Conservation (phyloP, 2,329 filamentous ascomycete species). For the Beauveria sp. region DNA sequence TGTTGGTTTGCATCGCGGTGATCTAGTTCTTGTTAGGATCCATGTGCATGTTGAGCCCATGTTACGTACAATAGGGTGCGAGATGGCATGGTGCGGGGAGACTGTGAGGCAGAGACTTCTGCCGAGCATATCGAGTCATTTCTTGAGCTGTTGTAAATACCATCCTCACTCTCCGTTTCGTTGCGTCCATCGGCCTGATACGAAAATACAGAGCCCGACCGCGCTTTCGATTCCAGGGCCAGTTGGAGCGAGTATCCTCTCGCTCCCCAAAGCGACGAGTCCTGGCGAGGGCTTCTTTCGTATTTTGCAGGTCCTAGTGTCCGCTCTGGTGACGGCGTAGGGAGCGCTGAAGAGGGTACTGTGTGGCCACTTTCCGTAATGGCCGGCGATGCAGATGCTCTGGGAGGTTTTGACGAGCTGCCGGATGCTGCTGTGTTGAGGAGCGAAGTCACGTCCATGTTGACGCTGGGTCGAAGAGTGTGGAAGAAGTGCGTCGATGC, state of each 20-base stretch:
- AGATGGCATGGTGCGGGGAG: not conserved
- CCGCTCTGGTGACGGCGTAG: constrained; percentile 12
- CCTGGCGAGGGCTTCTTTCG: not conserved
- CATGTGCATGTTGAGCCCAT: not conserved
- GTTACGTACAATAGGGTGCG: constrained; percentile 1
- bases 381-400: constrained; percentile 6
- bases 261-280: not conserved
- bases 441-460: constrained; percentile 12
- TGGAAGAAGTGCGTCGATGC: not conserved
- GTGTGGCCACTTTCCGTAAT: constrained; percentile 11
- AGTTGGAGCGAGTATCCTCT: constrained; percentile 2
- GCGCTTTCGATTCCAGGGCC: not conserved
- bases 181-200: not conserved
- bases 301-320: constrained; percentile 3
- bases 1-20: not conserved
- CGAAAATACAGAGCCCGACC: not conserved
- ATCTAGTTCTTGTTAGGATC: not conserved
- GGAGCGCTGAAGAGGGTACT: constrained; percentile 9
- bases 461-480: not conserved
- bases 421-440: constrained; percentile 7
- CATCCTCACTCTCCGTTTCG: constrained; percentile 6
- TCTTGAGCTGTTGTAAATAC: constrained; percentile 1
- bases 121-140: constrained; percentile 6
- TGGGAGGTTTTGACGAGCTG: constrained; percentile 3
- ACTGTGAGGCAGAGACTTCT: not conserved